Evolutionary conservation across 108 stramenopile species (phyloP).

Genomic region (Cyclotella distinguenda): DNA sequence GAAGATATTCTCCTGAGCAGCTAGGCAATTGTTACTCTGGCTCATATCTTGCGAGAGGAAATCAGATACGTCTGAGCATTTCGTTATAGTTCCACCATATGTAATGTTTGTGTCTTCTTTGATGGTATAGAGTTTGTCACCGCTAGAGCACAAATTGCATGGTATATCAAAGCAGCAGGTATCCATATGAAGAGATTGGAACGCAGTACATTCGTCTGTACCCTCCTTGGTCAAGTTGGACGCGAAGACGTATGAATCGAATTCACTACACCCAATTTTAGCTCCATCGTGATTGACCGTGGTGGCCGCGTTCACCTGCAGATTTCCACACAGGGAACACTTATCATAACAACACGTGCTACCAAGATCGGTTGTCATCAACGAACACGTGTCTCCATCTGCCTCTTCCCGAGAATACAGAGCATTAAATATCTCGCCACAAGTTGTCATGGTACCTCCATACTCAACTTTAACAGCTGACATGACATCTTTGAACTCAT

Average conservation of each 20-base stretch:
- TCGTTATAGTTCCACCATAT: conserved; percentile 31
- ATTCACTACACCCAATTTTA: conserved; percentile 42
- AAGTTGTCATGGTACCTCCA: conserved; percentile 35
- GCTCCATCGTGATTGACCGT: conserved; percentile 34
- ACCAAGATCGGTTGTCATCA: conserved; percentile 30
- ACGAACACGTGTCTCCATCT: conserved; percentile 38
- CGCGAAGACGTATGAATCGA: conserved; percentile 43
- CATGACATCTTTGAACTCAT: conserved; percentile 34
- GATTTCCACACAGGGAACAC: conserved; percentile 34
- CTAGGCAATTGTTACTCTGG: conserved; percentile 42
- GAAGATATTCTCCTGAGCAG: conserved; percentile 47
- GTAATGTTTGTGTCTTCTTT: conserved; percentile 31
- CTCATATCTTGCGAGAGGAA: conserved; percentile 44
- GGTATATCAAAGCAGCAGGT: conserved; percentile 45
- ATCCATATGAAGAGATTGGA: conserved; percentile 36
- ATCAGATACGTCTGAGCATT: conserved; percentile 37
- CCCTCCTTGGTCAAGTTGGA: conserved; percentile 37
- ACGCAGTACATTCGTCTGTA: conserved; percentile 27
- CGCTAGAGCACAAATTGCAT: conserved; percentile 41
- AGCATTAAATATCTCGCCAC: conserved; percentile 46
- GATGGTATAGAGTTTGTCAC: conserved; percentile 21
- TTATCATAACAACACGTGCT: conserved; percentile 43
- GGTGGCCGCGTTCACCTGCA: conserved; percentile 31
- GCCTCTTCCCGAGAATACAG: conserved; percentile 42
- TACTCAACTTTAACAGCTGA: conserved; percentile 22